Percentiles rank a stretch among this genome's conserved stretches.
phyloP scores from a whole-genome alignment of 2,329 filamentous ascomycete genomes.

The Colletotrichum nymphaeae region DNA sequence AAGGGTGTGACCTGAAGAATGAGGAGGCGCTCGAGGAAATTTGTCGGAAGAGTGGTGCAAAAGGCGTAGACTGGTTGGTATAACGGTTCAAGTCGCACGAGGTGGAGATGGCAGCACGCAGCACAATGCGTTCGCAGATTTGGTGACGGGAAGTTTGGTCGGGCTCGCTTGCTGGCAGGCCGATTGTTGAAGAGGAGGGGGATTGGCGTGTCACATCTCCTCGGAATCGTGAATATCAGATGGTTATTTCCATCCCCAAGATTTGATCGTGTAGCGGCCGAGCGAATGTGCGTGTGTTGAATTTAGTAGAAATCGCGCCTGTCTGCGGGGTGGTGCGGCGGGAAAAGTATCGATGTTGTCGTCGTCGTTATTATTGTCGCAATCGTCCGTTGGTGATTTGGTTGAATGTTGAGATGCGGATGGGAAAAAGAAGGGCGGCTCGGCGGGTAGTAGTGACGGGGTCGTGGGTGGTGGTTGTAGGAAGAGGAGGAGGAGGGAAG shows the following conservation, averaged over 20 bases:
- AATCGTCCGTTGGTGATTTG: not conserved
- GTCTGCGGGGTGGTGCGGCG: not conserved
- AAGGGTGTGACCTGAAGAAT: not conserved
- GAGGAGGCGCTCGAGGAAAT: not conserved
- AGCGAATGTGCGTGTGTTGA: not conserved
- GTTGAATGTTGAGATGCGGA: not conserved
- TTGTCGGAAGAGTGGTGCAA: not conserved
- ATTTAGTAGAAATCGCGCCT: not conserved
- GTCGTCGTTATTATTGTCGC: not conserved
- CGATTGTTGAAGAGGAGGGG: conserved; percentile 29
- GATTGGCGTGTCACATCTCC: conserved; percentile 42
- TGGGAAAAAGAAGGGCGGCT: conserved; percentile 6
- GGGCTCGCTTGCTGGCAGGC: conserved; percentile 20
- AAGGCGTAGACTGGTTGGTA: conserved; percentile 8
- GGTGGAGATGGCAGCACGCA: conserved; percentile 10
- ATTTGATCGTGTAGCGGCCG: conserved; percentile 40
- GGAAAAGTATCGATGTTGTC: not conserved
- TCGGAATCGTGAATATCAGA: conserved; percentile 39
- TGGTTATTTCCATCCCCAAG: conserved; percentile 32
- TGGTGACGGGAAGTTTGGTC: not conserved
- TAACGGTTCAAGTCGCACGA: conserved; percentile 5
- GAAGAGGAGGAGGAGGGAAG: conserved; percentile 8
- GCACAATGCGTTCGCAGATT: conserved; percentile 11
- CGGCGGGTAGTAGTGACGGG: not conserved
- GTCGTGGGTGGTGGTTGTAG: conserved; percentile 11